Base-by-base conservation (phyloP, 495 filamentous ascomycete genomes). In the Aspergillus cristatus region DNA sequence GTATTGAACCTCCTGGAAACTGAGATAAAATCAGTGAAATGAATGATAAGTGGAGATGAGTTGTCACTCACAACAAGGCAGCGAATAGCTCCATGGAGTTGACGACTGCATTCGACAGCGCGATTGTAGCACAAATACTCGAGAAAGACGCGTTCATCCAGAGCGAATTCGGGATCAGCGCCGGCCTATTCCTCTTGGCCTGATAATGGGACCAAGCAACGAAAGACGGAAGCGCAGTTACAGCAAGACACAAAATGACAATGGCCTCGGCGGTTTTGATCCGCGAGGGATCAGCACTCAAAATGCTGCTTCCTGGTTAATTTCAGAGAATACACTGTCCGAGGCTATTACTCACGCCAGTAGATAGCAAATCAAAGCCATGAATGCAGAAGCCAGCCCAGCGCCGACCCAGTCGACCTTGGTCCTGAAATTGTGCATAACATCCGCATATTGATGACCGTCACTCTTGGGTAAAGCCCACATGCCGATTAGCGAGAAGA, bases 141-240 rank as follows among this genome's bases (percentile, higher is more conserved):
- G 69, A 58, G 36, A 77, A 78, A 0, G 60, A 53, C 0, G 43
- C 40, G 25, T 72, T 74, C 18, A 54, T 60, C 74, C 74, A 78
- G 1, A 78, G 37, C 0, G 57, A 57, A 49, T 75, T 79, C 0
- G 74, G 74, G 2, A 79, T 74, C 26, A 79, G 41, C 10, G 68
- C 71, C 8, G 70, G 58, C 17, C 58, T 56, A 4, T 54, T 50
- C 2, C 32, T 43, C 32, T 54, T 50, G 29, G 67, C 71, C 33
- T 62, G 65, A 26, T 51, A 46, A 26, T 55, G 46, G 53, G 71
- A 62, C 73, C 72, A 76, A 1, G 46, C 37, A 13, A 62, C 41
- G 43, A 78, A 79, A 0, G 45, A 50, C 1, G 68, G 62, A 0
- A 73, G 47, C 5, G 71, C 49, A 7, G 50, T 40, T 3, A 59